phyloP scores from a whole-genome alignment of 176 grass and related monocot genomes.

The Oryza australiensis region DNA sequence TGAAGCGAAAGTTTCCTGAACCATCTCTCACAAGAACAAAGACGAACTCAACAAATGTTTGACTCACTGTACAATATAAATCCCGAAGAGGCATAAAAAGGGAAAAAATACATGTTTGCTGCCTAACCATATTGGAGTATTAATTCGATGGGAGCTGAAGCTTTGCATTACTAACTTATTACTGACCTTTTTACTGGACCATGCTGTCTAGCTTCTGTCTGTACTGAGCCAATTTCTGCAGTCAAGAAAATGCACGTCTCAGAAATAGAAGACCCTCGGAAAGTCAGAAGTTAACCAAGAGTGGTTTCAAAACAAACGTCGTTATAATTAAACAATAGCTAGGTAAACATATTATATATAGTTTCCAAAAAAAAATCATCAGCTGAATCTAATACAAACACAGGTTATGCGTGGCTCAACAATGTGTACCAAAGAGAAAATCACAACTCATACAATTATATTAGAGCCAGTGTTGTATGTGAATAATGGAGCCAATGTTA shows the following conservation, averaged over 20 bases:
- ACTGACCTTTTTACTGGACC: slow-evolving; percentile 46
- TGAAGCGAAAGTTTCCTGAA: neutral
- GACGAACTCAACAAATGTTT: neutral
- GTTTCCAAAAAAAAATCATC: neutral
- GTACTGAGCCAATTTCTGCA: slow-evolving; percentile 90
- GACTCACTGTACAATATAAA: neutral
- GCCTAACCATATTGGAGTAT: neutral
- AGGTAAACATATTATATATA: neutral
- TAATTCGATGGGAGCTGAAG: neutral
- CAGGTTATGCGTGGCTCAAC: neutral
- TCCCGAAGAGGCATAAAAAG: neutral
- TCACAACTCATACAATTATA: neutral
- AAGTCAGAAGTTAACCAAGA: neutral
- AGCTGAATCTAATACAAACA: neutral
- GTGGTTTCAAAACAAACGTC: neutral
- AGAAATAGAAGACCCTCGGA: neutral
- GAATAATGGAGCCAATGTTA: neutral
- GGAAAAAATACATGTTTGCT: neutral
- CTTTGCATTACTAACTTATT: neutral
- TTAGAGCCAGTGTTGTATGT: neutral
- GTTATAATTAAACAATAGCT: neutral
- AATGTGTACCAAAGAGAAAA: neutral
- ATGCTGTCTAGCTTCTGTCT: slow-evolving; percentile 86
- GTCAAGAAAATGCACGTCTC: slow-evolving; percentile 1
- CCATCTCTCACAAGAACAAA: neutral